phyloP scores from a whole-genome alignment of 1,284 basidiomycete genomes.

The Kalmanozyma brasiliensis region DNA sequence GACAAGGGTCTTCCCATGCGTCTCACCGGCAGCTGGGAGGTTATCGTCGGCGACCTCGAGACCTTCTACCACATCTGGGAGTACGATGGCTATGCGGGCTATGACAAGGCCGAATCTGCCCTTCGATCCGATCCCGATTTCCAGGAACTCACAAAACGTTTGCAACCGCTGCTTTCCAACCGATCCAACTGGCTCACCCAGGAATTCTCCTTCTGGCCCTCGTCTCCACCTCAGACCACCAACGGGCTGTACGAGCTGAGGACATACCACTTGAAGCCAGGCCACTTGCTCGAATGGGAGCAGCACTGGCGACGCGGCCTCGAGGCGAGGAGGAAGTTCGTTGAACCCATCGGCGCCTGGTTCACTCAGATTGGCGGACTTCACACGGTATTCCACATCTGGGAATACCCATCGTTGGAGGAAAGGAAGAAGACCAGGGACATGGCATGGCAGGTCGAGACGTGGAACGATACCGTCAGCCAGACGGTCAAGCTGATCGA shows the following conservation, averaged over 20 bases:
- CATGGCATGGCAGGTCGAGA: conserved; percentile 65
- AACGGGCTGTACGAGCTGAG: conserved; percentile 60
- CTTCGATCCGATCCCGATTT: conserved; percentile 40
- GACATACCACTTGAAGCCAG: conserved; percentile 65
- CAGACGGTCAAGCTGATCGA: conserved; percentile 66
- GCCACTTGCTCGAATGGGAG: conserved; percentile 64
- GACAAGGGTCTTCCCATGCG: conserved; percentile 39
- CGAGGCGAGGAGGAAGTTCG: conserved; percentile 62
- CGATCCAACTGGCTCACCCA: conserved; percentile 65
- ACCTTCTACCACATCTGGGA: conserved; percentile 67
- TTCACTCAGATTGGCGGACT: conserved; percentile 64
- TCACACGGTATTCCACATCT: conserved; percentile 66
- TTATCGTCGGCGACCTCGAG: conserved; percentile 63
- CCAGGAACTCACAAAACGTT: conserved; percentile 27
- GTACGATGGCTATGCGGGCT: conserved; percentile 63
- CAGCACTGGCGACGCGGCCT: conserved; percentile 64
- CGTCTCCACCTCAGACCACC: conserved; percentile 37
- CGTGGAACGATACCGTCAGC: conserved; percentile 65
- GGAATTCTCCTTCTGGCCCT: conserved; percentile 66
- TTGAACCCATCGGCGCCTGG: conserved; percentile 65
- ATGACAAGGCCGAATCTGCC: conserved; percentile 51
- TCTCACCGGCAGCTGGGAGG: conserved; percentile 61
- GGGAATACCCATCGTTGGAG: conserved; percentile 64
- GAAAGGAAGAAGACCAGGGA: conserved; percentile 64
- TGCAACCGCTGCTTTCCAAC: conserved; percentile 43